These are phyloP conservation scores for Haplosporangium sp. DNA, from an alignment of 371 early-diverging fungal genomes.

Conservation along the genomic window DNA sequence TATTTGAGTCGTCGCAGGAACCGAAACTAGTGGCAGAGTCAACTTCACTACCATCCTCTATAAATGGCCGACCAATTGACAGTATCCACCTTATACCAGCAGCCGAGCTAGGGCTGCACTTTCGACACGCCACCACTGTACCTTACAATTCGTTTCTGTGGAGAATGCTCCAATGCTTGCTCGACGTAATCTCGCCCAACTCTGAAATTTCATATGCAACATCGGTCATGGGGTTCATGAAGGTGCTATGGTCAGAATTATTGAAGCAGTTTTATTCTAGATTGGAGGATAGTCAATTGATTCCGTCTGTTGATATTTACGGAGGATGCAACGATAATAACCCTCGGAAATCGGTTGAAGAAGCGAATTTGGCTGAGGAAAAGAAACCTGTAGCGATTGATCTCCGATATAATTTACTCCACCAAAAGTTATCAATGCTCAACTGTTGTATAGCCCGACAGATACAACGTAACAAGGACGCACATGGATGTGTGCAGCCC, in stretches of 20 bases:
- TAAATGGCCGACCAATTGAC: not conserved
- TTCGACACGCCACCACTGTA: constrained; percentile 68
- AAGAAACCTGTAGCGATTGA: constrained; percentile 71
- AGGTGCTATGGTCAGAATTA: constrained; percentile 75
- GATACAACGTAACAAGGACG: constrained; percentile 41
- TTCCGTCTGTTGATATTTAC: constrained; percentile 63
- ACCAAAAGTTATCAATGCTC: constrained; percentile 93
- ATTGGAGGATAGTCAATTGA: constrained; percentile 72
- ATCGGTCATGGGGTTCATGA: constrained; percentile 70
- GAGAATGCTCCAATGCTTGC: constrained; percentile 70
- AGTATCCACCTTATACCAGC: constrained; percentile 50
- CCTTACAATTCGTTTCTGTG: constrained; percentile 79
- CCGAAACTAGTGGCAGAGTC: not conserved
- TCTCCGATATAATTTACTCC: constrained; percentile 76
- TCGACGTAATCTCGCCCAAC: constrained; percentile 66
- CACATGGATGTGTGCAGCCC: constrained; percentile 20
- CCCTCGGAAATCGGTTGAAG: constrained; percentile 2
- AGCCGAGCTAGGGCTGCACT: constrained; percentile 58
- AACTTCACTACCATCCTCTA: not conserved
- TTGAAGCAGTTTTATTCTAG: constrained; percentile 72
- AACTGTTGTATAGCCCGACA: constrained; percentile 85
- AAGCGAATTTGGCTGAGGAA: constrained; percentile 11
- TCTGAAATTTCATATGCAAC: constrained; percentile 54
- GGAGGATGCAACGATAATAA: constrained; percentile 34
- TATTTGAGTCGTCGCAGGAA: constrained; percentile 17